Evolutionary conservation across 805 yeast species (phyloP).

Genomic region (Starmera caribaea): DNA sequence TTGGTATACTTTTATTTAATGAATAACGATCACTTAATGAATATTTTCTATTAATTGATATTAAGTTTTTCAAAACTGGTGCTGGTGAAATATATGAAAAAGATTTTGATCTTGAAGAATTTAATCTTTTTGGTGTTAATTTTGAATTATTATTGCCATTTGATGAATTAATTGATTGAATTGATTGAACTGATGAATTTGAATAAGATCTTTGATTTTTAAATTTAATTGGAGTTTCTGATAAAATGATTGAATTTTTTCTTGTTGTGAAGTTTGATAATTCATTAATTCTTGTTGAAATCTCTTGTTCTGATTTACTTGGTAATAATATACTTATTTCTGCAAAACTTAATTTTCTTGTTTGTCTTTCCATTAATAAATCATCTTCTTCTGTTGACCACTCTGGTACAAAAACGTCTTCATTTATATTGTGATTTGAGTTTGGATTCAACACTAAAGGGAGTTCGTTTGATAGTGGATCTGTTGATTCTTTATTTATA

Average conservation of each 20-base stretch:
- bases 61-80: neutral
- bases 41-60: constrained; percentile 1
- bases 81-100: constrained; percentile 4
- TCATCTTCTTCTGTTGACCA: constrained; percentile 69
- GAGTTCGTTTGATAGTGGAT: too few species aligned
- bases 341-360: constrained; percentile 53
- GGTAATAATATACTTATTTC: constrained; percentile 71
- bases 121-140: neutral
- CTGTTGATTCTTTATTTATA: neutral
- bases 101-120: constrained; percentile 8
- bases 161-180: too few species aligned
- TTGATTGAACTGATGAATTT: neutral
- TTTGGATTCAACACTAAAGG: neutral
- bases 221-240: neutral
- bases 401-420: neutral
- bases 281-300: constrained; percentile 48
- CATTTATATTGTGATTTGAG: neutral
- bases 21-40: constrained; percentile 7
- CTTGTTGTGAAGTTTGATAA: constrained; percentile 18
- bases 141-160: neutral
- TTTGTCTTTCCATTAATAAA: constrained; percentile 40
- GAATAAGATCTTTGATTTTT: neutral
- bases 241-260: neutral
- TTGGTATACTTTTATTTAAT: neutral
- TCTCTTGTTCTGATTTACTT: constrained; percentile 64